These are phyloP conservation scores for Talaromyces borbonicus DNA, from an alignment of 495 filamentous ascomycete species.

Conservation along the genomic window DNA sequence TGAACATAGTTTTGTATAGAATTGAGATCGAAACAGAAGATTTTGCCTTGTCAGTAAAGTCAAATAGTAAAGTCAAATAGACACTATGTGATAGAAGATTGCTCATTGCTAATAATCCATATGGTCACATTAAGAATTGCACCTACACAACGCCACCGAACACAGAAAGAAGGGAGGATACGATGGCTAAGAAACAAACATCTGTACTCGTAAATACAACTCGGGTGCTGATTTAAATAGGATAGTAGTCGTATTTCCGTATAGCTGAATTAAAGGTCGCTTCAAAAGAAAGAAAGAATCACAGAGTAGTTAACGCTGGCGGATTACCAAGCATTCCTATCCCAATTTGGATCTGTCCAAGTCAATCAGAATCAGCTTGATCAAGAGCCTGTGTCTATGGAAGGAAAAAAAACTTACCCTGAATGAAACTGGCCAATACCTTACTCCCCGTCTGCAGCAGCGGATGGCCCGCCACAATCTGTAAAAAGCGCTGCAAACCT, in stretches of 20 bases:
- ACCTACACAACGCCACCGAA: neutral
- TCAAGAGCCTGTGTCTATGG: conserved; percentile 5
- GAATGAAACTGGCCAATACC: conserved; percentile 89
- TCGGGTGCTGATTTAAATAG: neutral
- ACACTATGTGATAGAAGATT: too few species aligned
- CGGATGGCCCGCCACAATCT: conserved; percentile 96
- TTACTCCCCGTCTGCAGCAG: conserved; percentile 96
- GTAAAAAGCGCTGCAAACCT: conserved; percentile 88
- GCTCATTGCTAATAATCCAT: too few species aligned
- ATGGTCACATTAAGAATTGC: too few species aligned
- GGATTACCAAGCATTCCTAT: conserved; percentile 71
- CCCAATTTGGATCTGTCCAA: conserved; percentile 61
- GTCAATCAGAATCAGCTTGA: neutral
- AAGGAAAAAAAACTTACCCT: conserved; percentile 52
- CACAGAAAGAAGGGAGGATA: neutral
- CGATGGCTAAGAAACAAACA: neutral
- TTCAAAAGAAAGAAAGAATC: too few species aligned
- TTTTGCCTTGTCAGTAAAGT: too few species aligned
- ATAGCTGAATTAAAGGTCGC: neutral
- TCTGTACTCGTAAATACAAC: neutral
- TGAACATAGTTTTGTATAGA: too few species aligned
- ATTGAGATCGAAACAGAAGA: too few species aligned
- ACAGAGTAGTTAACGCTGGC: too few species aligned
- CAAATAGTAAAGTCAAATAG: too few species aligned
- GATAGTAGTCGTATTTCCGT: neutral